These are phyloP conservation scores for Penicillium glabrum DNA, from an alignment of 2,329 filamentous ascomycete species.

Conservation along the genomic window DNA sequence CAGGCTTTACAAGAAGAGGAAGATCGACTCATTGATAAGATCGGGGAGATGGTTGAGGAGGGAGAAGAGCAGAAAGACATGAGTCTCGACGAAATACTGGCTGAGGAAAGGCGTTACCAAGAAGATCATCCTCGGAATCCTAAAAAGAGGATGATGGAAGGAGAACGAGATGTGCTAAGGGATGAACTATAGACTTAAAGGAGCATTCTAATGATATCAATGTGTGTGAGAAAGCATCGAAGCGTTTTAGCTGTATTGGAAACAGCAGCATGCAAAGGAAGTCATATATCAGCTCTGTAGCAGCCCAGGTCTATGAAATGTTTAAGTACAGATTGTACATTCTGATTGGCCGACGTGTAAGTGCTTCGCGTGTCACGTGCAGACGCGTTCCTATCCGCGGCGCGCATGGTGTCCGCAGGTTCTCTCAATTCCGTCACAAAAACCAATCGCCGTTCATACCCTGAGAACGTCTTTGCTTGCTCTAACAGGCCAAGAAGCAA, in stretches of 20 bases:
- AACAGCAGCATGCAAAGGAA: not conserved
- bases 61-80: conserved; percentile 24
- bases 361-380: conserved; percentile 35
- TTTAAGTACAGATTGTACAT: conserved; percentile 6
- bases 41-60: conserved; percentile 41
- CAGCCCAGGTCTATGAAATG: not conserved
- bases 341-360: conserved; percentile 20
- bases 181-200: conserved; percentile 38
- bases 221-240: not conserved
- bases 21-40: conserved; percentile 42
- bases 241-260: too few species aligned
- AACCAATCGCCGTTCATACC: conserved; percentile 4
- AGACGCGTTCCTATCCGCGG: conserved; percentile 30
- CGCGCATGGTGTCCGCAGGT: conserved; percentile 12
- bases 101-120: conserved; percentile 36
- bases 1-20: conserved; percentile 20
- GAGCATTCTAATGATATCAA: conserved; percentile 12
- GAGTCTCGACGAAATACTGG: conserved; percentile 35
- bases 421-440: conserved; percentile 8
- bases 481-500: not conserved
- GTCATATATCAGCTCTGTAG: not conserved
- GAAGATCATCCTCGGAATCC: conserved; percentile 45
- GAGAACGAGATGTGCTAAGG: conserved; percentile 27
- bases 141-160: conserved; percentile 52
- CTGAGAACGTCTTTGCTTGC: not conserved